Percentiles rank a stretch among this genome's conserved stretches.
These are phyloP conservation scores for Cenchrus americanus DNA, from an alignment of 176 grass and related monocot species.

Conservation along the genomic window DNA sequence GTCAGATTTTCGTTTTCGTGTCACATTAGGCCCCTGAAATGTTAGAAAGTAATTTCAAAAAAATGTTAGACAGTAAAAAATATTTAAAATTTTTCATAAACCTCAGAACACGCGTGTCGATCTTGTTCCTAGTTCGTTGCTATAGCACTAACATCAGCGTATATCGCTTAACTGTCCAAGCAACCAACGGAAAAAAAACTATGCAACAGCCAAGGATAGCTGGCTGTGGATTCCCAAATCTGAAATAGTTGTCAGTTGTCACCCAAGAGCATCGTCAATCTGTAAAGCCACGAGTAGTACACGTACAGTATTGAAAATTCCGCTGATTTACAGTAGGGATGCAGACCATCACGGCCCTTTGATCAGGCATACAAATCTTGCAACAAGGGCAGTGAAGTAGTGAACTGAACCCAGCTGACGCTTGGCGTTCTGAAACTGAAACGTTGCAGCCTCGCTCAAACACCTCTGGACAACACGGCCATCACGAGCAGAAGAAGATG, in stretches of 20 bases:
- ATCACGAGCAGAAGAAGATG: neutral
- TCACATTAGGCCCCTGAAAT: neutral
- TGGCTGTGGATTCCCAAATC: neutral
- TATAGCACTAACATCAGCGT: neutral
- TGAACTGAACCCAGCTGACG: neutral
- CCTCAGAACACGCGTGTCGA: neutral
- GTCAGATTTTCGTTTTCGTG: neutral
- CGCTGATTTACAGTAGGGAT: neutral
- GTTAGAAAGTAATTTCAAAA: too few relatives aligned
- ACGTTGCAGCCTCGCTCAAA: neutral
- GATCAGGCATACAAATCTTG: neutral
- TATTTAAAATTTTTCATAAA: neutral
- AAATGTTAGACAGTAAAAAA: neutral
- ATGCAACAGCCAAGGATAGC: neutral
- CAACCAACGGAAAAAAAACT: neutral
- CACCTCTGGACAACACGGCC: neutral
- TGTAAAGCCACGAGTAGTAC: neutral
- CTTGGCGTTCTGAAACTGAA: constrained; percentile 3
- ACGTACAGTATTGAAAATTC: neutral
- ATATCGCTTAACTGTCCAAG: neutral
- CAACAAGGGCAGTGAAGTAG: neutral
- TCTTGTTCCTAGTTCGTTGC: neutral
- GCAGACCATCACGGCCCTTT: neutral
- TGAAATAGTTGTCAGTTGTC: neutral
- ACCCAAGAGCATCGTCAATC: neutral